Evolutionary conservation across 495 filamentous ascomycete genomes (phyloP), one percentile per base, ranked within the genome.

Genomic region (Penicillium manginii): DNA sequence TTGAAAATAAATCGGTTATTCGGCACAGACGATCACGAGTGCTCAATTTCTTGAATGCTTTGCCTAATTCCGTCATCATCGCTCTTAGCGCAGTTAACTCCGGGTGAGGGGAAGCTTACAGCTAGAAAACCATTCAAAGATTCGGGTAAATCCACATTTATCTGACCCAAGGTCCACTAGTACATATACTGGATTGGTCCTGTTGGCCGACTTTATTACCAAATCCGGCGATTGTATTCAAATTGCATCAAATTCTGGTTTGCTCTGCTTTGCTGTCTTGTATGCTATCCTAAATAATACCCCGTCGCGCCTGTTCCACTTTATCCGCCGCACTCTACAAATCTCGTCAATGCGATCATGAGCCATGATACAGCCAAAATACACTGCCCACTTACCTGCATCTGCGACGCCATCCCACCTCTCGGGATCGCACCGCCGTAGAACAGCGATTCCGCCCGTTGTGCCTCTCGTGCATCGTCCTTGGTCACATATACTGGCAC

Each of bases 291-390:
- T 57, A 57, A 11, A 49, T 40, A 21, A 54, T 67, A 0, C 51
- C 60, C 35, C 54, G 54, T 23, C 65, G 55, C 9, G 58, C 56
- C 58, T 71, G 49, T 17, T 71, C 70, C 9, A 68, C 58, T 43
- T 73, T 72, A 58, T 73, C 71, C 5, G 73, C 73, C 8, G 65
- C 68, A 61, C 72, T 75, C 72, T 75, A 52, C 21, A 43, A 7
- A 47, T 26, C 33, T 40, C 39, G 43, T 62, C 50, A 60, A 56
- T 39, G 10, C 47, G 33, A 59, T 45, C 39, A 18, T 57, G 26
- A 29, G 26, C 26, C 26, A 29, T 29, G 26, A 29, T 29, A 29
- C 26, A 8, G 35, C 35, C 35, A 37, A 4, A n/a, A 37, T n/a
- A 37, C 15, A 12, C 35, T 37, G 35, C 39, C 48, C 35, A 72